Base-by-base conservation (phyloP, 2,329 filamentous ascomycete species). In the Daldinia eschscholtzii region DNA sequence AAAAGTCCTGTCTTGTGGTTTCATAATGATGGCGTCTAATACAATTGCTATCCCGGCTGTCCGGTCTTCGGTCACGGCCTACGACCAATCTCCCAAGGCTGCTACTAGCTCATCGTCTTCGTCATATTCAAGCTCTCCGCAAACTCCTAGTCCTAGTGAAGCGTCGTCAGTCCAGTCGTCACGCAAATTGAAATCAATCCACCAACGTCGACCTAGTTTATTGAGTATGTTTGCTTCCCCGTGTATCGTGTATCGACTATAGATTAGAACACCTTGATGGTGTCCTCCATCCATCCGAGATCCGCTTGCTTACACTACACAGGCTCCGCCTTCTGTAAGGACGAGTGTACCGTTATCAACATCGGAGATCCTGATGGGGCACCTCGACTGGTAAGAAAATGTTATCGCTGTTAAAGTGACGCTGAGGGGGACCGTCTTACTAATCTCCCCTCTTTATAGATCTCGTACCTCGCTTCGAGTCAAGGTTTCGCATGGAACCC, bases 401-500 rank as follows among this genome's bases (percentile, higher is more conserved):
- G 30, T 23, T 55, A 33, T 48, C 9, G 37, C 33, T 57, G 28
- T 33, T 28, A 15, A 6, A n/a, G 37, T 72, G 48, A 37, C 28
- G 64, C 52, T 33, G 64, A 44, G 52, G 30, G 52, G 30, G 30
- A 64, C 52, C 30, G 63, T 46, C 18, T 52, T 42, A 65, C 76
- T 79, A 60, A 77, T 69, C 33, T n/a, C 18, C 46, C 55, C 26
- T 28, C 35, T 13, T 23, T 61, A 60, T 73, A 93, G 91, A 93
- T 94, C 71, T 92, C 91, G 23, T 95, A 93, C 78, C 88, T 94
- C 57, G 90, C 92, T 68, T 91, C 90, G 5, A 92, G 89, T 76
- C 92, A 95, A 80, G 92, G 92, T 64, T 95, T 93, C 76, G 89
- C 90, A 68, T 95, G 92, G 92, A 94, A 94, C 79, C 92, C 92